Evolutionary conservation across 164 flowering plant genomes (phyloP).

Genomic region (Liriodendron chinense): DNA sequence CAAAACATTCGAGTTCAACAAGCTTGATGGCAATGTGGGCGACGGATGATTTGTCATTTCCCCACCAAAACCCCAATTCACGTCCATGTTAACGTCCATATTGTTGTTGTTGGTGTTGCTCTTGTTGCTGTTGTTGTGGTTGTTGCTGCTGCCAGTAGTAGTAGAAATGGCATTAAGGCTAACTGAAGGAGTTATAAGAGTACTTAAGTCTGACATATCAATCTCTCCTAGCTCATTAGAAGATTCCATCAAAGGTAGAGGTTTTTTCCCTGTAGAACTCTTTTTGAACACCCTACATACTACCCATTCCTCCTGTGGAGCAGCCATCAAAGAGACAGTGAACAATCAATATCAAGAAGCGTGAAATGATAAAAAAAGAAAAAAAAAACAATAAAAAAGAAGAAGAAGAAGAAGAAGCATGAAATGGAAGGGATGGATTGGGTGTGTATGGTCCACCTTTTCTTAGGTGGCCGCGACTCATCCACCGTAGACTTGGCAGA

Average conservation of each 20-base stretch:
- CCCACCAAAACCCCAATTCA: conserved; percentile 38
- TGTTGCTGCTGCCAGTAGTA: conserved; percentile 7
- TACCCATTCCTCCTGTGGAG: conserved; percentile 84
- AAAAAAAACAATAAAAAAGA: not conserved
- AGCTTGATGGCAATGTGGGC: conserved; percentile 30
- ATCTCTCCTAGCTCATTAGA: conserved; percentile 54
- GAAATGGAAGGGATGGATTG: not conserved
- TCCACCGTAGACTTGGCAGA: not conserved
- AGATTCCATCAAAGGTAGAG: conserved; percentile 46
- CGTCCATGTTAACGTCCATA: conserved; percentile 19
- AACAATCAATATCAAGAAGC: not conserved
- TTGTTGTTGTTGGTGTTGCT: conserved; percentile 11
- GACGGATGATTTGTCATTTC: not conserved
- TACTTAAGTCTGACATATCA: conserved; percentile 37
- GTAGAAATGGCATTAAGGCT: conserved; percentile 17
- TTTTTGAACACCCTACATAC: conserved; percentile 86
- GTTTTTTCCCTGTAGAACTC: conserved; percentile 51
- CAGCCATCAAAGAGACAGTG: not conserved
- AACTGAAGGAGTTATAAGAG: conserved; percentile 25
- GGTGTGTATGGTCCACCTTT: not conserved
- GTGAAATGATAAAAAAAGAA: not conserved
- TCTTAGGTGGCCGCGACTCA: not conserved
- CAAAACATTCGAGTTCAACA: conserved; percentile 38
- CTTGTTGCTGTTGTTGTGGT: conserved; percentile 15
- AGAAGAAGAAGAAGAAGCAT: not conserved